Percentiles rank a stretch among this genome's conserved stretches.
Evolutionary conservation across 106 monocot species (phyloP).

Genomic region (Apostasia shenzhenica): DNA sequence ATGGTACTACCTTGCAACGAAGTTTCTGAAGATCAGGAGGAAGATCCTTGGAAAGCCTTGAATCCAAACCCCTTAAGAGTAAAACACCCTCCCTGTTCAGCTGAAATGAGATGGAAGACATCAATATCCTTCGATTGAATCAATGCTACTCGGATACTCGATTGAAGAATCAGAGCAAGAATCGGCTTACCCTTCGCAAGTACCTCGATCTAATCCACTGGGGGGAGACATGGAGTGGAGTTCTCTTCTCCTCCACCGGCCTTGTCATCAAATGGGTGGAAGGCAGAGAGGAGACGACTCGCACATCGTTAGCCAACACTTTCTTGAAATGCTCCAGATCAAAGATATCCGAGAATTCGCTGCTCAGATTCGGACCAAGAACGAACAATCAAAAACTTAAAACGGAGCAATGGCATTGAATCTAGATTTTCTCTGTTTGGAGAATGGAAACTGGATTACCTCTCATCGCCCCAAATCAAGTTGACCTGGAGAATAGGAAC

Average conservation of each 20-base stretch:
- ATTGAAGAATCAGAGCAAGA: background rate
- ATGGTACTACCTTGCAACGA: constrained; percentile 65
- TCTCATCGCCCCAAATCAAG: constrained; percentile 83
- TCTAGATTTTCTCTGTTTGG: background rate
- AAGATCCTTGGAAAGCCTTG: constrained; percentile 87
- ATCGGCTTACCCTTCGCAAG: constrained; percentile 36
- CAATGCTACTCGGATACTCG: background rate
- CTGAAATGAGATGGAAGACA: constrained; percentile 17
- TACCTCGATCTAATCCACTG: constrained; percentile 70
- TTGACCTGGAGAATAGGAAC: constrained; percentile 90
- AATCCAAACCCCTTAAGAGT: constrained; percentile 79
- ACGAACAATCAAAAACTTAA: background rate
- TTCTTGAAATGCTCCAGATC: constrained; percentile 83
- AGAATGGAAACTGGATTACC: constrained; percentile 22
- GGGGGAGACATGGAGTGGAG: constrained; percentile 62
- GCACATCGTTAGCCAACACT: constrained; percentile 60
- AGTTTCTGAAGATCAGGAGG: constrained; percentile 84
- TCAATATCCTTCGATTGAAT: background rate
- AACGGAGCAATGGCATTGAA: background rate
- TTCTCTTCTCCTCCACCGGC: constrained; percentile 60
- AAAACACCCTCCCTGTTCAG: constrained; percentile 80
- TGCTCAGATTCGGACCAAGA: constrained; percentile 9
- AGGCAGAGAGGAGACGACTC: constrained; percentile 72
- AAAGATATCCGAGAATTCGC: constrained; percentile 89
- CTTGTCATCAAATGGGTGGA: constrained; percentile 67